These are phyloP conservation scores for Camillea tinctor DNA, from an alignment of 2,329 filamentous ascomycete species.

Conservation along the genomic window DNA sequence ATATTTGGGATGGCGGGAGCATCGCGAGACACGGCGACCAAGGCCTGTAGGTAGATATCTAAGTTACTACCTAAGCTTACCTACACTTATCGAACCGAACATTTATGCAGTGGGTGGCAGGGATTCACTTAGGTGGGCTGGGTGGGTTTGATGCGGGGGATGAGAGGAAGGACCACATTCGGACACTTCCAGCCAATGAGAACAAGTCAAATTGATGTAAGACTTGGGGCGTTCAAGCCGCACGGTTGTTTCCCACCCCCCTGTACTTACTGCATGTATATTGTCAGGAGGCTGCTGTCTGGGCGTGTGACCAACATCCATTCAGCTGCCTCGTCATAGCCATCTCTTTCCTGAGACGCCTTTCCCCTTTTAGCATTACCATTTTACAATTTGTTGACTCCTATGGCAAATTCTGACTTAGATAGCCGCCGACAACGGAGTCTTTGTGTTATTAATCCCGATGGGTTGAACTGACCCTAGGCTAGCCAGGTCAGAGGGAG, in stretches of 20 bases:
- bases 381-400: background rate
- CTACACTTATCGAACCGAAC: background rate
- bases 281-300: background rate
- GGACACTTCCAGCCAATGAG: background rate
- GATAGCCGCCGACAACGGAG: background rate
- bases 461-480: no score
- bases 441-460: no score
- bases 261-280: background rate
- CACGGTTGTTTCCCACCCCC: background rate
- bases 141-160: background rate
- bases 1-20: background rate
- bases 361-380: background rate
- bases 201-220: background rate
- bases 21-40: background rate
- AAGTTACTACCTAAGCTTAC: background rate
- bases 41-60: no score
- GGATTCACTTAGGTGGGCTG: background rate
- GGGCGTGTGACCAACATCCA: background rate
- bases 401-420: background rate
- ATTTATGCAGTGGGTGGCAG: background rate
- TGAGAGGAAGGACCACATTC: background rate
- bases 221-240: background rate
- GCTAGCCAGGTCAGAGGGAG: background rate
- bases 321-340: background rate
- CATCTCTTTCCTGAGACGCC: background rate